Base-by-base conservation (phyloP, 2,329 filamentous ascomycete genomes). In the Tolypocladium inflatum region DNA sequence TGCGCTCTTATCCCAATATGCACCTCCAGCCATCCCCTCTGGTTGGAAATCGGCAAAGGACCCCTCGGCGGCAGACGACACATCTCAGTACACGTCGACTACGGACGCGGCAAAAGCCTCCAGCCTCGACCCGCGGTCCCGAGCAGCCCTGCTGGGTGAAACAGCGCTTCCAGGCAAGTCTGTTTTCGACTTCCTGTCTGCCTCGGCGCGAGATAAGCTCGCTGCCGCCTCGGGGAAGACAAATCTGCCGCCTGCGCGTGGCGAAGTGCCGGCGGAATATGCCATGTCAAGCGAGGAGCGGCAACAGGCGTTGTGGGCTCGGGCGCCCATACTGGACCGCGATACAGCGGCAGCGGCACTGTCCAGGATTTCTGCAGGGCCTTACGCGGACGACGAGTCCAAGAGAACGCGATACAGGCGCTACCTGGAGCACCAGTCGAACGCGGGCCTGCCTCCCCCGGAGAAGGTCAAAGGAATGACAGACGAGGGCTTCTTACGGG, bases 141-240 rank as follows among this genome's bases (percentile, higher is more conserved):
- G 94, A 61, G 92, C 91, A 15, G 85, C 85, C 4, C 78, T 96
- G 1, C 79, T 97, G 1, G 92, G 92, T 41, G 93, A 97, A 74
- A 79, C 83, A 43, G 62, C 65, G 41, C 77, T 97, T 0, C 92
- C 92, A 0, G 90, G 91, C 0, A 97, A 97, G 74, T 97, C 94
- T 0, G 86, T 99, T 3, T 99, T 97, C 70, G 92, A 97, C 73
- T 99, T 89, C 71, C 81, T 99, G 63, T 89, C 89, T 0, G 80
- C 90, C 0, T 82, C 88, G 39, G 85, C 89, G 4, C 85, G 94
- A 61, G 87, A 93, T 55, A 84, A 87, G 33, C 81, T 99, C 51
- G 91, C 82, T 3, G 80, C 84, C 13, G 86, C 86, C 1, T 91
- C 90, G 2, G 92, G 92, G 1, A 91, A 86, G 58, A 73, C 74